These are phyloP conservation scores for Phaeosphaeria sp. DNA, from an alignment of 2,329 filamentous ascomycete species.

Conservation along the genomic window DNA sequence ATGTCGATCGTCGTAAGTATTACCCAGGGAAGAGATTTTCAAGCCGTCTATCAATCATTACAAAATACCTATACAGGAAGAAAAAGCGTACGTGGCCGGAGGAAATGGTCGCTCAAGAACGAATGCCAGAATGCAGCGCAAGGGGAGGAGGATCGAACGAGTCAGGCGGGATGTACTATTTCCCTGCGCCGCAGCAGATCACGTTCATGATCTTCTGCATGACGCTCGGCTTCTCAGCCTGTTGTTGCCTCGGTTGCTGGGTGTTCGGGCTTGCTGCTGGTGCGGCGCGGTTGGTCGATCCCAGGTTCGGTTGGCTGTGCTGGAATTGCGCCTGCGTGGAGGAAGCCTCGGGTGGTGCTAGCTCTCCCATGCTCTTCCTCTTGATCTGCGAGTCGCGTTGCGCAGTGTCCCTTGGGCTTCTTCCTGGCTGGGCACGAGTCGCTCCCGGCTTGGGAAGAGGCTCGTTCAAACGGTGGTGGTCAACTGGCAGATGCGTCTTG, in stretches of 20 bases:
- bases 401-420: conserved; percentile 43
- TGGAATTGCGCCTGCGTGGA: conserved; percentile 97
- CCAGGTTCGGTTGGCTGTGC: conserved; percentile 87
- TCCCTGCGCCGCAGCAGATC: conserved; percentile 74
- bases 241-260: conserved; percentile 63
- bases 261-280: conserved; percentile 51
- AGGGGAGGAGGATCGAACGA: conserved; percentile 27
- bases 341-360: conserved; percentile 77
- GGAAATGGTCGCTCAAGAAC: conserved; percentile 41
- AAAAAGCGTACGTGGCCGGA: conserved; percentile 32
- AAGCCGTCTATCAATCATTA: conserved; percentile 51
- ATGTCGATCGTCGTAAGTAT: conserved; percentile 41
- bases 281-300: conserved; percentile 68
- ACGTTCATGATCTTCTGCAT: conserved; percentile 93
- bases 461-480: conserved; percentile 54
- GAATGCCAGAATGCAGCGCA: conserved; percentile 45
- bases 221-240: conserved; percentile 73
- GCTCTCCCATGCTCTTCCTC: conserved; percentile 79
- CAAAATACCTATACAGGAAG: conserved; percentile 50
- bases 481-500: conserved; percentile 56
- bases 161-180: conserved; percentile 28
- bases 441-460: conserved; percentile 67
- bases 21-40: conserved; percentile 44
- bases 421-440: conserved; percentile 58
- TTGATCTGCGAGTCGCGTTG: conserved; percentile 50